phyloP scores from a whole-genome alignment of 441 rosid species.

The Gossypium lobatum region DNA sequence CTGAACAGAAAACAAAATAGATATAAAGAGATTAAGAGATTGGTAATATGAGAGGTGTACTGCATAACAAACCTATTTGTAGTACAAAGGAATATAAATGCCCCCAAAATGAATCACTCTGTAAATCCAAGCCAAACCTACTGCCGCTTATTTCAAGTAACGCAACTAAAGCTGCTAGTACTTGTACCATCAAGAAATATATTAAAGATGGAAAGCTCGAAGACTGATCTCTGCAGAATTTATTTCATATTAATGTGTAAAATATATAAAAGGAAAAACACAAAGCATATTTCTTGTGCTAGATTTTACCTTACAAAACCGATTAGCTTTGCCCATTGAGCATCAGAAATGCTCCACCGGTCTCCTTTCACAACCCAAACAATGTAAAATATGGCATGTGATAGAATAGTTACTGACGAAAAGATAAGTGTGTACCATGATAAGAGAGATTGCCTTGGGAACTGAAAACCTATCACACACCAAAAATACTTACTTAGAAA shows the following conservation, averaged over 20 bases:
- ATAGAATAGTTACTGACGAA: conserved; percentile 34
- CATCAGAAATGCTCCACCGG: conserved; percentile 34
- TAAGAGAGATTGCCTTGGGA: conserved; percentile 30
- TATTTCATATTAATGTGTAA: neutral
- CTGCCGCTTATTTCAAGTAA: conserved; percentile 25
- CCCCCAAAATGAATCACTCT: conserved; percentile 21
- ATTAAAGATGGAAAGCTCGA: conserved; percentile 26
- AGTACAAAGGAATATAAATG: conserved; percentile 25
- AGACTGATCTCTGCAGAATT: conserved; percentile 35
- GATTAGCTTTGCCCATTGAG: conserved; percentile 41
- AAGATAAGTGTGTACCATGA: conserved; percentile 33
- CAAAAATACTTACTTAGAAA: neutral
- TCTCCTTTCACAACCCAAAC: conserved; percentile 37
- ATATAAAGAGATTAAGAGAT: neutral
- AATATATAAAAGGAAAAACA: neutral
- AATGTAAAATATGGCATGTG: conserved; percentile 35
- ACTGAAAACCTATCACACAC: conserved; percentile 25
- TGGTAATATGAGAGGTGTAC: neutral
- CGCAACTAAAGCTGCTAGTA: conserved; percentile 30
- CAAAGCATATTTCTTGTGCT: neutral
- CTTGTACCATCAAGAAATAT: conserved; percentile 32
- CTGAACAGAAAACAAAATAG: neutral
- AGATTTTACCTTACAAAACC: conserved; percentile 40
- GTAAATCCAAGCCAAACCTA: conserved; percentile 18
- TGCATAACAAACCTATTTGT: conserved; percentile 31